Evolutionary conservation across 1,139 yeast species (phyloP).

Genomic region (Diutina neorugosa): DNA sequence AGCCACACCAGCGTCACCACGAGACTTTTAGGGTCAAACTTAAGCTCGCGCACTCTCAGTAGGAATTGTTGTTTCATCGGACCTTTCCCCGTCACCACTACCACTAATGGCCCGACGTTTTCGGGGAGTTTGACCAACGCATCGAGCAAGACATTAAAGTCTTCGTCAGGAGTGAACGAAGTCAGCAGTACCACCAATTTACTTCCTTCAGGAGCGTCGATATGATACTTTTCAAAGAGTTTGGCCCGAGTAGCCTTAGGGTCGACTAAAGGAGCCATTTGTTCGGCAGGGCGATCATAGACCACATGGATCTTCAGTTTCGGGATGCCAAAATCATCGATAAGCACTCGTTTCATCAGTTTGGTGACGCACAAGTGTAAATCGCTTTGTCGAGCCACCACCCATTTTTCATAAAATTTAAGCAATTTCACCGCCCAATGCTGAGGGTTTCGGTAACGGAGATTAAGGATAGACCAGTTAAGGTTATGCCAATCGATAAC

Average conservation of each 20-base stretch:
- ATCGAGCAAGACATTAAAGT: conserved; percentile 54
- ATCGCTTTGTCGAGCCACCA: conserved; percentile 50
- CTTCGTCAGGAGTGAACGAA: conserved; percentile 94
- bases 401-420: conserved; percentile 39
- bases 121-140: conserved; percentile 43
- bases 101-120: conserved; percentile 37
- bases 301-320: conserved; percentile 29
- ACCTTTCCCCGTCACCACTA: conserved; percentile 90
- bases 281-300: conserved; percentile 67
- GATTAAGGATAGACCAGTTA: conserved; percentile 71
- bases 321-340: conserved; percentile 38
- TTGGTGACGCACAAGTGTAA: conserved; percentile 74
- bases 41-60: conserved; percentile 28
- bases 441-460: conserved; percentile 39
- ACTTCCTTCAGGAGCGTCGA: conserved; percentile 24
- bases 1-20: conserved; percentile 65
- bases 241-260: conserved; percentile 8
- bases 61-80: conserved; percentile 51
- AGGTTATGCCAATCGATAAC: conserved; percentile 96
- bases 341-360: conserved; percentile 53
- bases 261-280: conserved; percentile 39
- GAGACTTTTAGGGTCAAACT: conserved; percentile 32
- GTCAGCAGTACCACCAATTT: conserved; percentile 74
- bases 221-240: conserved; percentile 21
- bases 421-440: conserved; percentile 58